phyloP scores from a whole-genome alignment of 108 stramenopile genomes.

The Cyclotella cryptica region DNA sequence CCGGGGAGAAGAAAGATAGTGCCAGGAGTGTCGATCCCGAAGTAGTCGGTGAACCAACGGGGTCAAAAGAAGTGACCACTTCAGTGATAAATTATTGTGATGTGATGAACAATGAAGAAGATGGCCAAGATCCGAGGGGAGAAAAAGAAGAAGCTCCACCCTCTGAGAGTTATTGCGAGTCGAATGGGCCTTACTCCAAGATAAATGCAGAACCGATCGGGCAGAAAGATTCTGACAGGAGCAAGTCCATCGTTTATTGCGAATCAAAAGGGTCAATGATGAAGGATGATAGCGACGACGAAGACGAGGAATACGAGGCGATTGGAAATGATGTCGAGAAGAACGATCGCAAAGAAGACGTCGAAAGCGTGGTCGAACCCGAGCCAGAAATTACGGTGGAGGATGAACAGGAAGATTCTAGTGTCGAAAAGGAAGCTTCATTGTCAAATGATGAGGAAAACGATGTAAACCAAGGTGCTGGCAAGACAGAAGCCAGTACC shows the following conservation, averaged over 20 bases:
- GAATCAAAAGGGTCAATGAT: too few relatives aligned
- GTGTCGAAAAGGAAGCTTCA: background rate
- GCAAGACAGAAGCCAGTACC: background rate
- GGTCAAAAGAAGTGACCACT: background rate
- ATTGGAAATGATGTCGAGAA: too few relatives aligned
- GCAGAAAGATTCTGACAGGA: too few relatives aligned
- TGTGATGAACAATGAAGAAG: too few relatives aligned
- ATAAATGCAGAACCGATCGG: too few relatives aligned
- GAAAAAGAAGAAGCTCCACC: too few relatives aligned
- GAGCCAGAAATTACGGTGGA: background rate
- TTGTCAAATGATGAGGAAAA: too few relatives aligned
- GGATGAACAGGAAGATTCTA: background rate
- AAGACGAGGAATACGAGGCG: background rate
- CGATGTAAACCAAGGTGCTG: too few relatives aligned
- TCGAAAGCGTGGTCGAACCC: background rate
- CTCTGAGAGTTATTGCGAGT: too few relatives aligned
- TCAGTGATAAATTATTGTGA: background rate
- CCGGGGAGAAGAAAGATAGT: conserved; percentile 11
- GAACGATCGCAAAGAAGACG: background rate
- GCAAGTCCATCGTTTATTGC: too few relatives aligned
- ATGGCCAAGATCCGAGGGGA: too few relatives aligned
- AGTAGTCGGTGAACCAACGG: background rate
- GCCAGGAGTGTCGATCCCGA: background rate
- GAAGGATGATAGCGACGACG: background rate
- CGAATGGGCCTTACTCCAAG: too few relatives aligned